Percentiles rank a stretch among this genome's conserved stretches.
These are phyloP conservation scores for Marasmius tenuissimus DNA, from an alignment of 1,284 basidiomycete genomes.

Conservation along the genomic window DNA sequence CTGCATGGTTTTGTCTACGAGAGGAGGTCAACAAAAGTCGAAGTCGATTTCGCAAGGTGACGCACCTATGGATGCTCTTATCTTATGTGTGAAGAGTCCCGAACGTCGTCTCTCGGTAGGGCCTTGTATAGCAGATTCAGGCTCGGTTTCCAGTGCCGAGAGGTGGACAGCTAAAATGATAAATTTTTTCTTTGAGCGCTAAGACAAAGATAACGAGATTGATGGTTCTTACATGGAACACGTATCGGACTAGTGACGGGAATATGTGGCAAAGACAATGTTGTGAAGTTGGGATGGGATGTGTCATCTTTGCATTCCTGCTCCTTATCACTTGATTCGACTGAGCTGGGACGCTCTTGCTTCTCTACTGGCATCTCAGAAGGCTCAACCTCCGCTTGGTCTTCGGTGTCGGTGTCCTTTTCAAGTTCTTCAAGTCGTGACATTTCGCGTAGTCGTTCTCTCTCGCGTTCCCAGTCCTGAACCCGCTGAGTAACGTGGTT, in stretches of 20 bases:
- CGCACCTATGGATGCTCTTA: conserved; percentile 71
- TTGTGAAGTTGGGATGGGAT: background rate
- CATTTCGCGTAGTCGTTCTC: conserved; percentile 55
- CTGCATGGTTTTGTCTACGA: conserved; percentile 43
- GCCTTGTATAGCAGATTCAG: background rate
- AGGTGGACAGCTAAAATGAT: background rate
- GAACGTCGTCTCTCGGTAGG: background rate
- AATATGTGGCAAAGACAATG: background rate
- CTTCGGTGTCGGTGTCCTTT: conserved; percentile 41
- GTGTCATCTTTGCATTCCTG: background rate
- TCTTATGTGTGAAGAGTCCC: conserved; percentile 53
- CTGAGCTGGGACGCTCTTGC: background rate
- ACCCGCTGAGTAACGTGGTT: conserved; percentile 50
- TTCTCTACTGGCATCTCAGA: conserved; percentile 5
- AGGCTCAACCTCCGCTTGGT: conserved; percentile 9
- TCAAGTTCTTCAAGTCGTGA: conserved; percentile 49
- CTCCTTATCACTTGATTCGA: background rate
- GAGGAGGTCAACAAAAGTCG: background rate
- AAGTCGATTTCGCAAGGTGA: background rate
- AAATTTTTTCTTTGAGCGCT: background rate
- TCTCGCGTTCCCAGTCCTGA: conserved; percentile 59
- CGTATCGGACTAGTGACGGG: conserved; percentile 1
- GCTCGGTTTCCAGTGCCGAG: background rate
- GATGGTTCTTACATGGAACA: background rate
- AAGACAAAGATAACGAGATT: background rate